Evolutionary conservation across 495 filamentous ascomycete genomes (phyloP).

Genomic region (Chlorociboria aeruginascens): DNA sequence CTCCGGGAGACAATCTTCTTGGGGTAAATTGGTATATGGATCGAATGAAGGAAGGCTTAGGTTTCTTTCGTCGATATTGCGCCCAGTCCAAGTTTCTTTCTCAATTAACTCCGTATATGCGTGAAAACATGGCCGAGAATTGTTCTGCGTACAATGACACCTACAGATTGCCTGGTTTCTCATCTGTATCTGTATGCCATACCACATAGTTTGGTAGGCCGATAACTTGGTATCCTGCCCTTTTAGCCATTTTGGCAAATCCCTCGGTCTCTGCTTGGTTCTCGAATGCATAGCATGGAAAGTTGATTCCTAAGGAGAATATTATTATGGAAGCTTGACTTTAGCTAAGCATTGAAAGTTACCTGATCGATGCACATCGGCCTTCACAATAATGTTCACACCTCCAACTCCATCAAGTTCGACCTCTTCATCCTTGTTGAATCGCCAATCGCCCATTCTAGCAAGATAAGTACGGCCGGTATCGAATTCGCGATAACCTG

Average conservation of each 20-base stretch:
- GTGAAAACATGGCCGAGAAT: slow-evolving; percentile 14
- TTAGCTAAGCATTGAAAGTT: slow-evolving; percentile 6
- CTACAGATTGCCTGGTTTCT: slow-evolving; percentile 72
- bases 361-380: slow-evolving; percentile 92
- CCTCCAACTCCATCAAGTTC: slow-evolving; percentile 92
- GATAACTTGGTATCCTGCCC: slow-evolving; percentile 84
- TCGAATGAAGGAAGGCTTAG: slow-evolving; percentile 1
- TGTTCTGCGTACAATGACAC: slow-evolving; percentile 9
- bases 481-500: slow-evolving; percentile 84
- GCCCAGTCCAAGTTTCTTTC: slow-evolving; percentile 8
- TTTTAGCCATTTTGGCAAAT: slow-evolving; percentile 97
- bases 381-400: slow-evolving; percentile 95
- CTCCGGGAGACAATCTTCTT: slow-evolving; percentile 1
- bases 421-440: slow-evolving; percentile 82
- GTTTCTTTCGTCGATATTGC: slow-evolving; percentile 15
- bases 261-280: slow-evolving; percentile 99
- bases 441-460: slow-evolving; percentile 78
- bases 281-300: slow-evolving; percentile 93
- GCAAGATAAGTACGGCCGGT: slow-evolving; percentile 83
- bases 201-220: slow-evolving; percentile 96
- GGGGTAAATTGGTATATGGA: background rate
- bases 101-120: slow-evolving; percentile 20
- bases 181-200: slow-evolving; percentile 98
- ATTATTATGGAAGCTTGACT: background rate
- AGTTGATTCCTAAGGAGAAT: slow-evolving; percentile 70